A percentile compares a stretch with the other conserved stretches of the same genome.
Evolutionary conservation across 495 filamentous ascomycete species (phyloP).

Genomic region (Cryomyces minteri): DNA sequence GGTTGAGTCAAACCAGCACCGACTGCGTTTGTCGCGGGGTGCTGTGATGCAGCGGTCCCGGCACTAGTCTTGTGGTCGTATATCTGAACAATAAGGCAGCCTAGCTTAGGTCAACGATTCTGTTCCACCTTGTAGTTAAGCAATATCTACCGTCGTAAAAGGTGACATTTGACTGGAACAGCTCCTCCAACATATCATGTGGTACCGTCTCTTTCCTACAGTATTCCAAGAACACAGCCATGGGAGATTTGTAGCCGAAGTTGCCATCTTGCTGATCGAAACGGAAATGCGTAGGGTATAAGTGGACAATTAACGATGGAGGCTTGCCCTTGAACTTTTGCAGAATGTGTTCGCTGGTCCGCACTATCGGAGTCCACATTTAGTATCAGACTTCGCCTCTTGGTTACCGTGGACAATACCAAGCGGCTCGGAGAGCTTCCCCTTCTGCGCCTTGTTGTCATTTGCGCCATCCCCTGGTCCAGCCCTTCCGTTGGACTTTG

Average conservation of each 20-base stretch:
- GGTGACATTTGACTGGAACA: constrained; percentile 42
- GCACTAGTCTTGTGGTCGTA: constrained; percentile 59
- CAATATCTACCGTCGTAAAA: constrained; percentile 66
- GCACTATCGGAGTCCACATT: constrained; percentile 4
- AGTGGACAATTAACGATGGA: constrained; percentile 72
- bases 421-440: background rate
- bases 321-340: constrained; percentile 56
- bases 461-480: background rate
- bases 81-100: constrained; percentile 83
- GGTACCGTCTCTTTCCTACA: constrained; percentile 46
- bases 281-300: constrained; percentile 70
- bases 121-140: background rate
- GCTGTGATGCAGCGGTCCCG: constrained; percentile 34
- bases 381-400: background rate
- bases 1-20: constrained; percentile 18
- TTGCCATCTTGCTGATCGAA: constrained; percentile 91
- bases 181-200: constrained; percentile 56
- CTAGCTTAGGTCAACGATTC: constrained; percentile 18
- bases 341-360: constrained; percentile 54
- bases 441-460: background rate
- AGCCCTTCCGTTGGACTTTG: background rate
- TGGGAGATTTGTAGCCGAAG: constrained; percentile 78
- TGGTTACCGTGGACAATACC: background rate
- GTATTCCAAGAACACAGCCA: constrained; percentile 70
- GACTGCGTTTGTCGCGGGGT: constrained; percentile 33